phyloP scores from a whole-genome alignment of 1,284 basidiomycete genomes.

The Melampsora larici-populina region DNA sequence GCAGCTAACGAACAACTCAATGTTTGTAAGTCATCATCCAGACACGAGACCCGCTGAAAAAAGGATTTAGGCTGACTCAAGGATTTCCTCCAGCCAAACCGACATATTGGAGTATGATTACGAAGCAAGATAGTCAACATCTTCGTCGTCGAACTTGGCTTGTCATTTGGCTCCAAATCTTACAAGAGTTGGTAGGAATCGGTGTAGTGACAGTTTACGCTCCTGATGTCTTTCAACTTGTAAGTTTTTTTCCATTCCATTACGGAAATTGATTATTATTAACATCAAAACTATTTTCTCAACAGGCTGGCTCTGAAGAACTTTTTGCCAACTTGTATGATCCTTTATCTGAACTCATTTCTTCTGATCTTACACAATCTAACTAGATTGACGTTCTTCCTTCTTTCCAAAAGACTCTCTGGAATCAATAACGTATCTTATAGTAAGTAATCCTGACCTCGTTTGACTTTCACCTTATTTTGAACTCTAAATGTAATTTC shows the following conservation, averaged over 20 bases:
- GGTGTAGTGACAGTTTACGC: slow-evolving; percentile 48
- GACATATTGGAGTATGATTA: slow-evolving; percentile 48
- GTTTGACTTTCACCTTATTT: background rate
- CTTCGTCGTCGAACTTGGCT: slow-evolving; percentile 46
- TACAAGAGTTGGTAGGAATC: slow-evolving; percentile 52
- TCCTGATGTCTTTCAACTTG: slow-evolving; percentile 43
- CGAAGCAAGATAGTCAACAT: slow-evolving; percentile 45
- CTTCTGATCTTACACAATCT: background rate
- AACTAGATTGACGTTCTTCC: background rate
- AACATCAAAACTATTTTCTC: background rate
- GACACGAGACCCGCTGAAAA: background rate
- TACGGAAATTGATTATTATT: background rate
- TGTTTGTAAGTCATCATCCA: background rate
- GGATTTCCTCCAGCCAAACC: slow-evolving; percentile 20
- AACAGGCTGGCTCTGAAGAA: slow-evolving; percentile 49
- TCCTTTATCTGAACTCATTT: background rate
- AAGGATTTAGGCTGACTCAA: background rate
- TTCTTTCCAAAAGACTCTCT: slow-evolving; percentile 39
- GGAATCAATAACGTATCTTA: slow-evolving; percentile 52
- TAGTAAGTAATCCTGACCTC: slow-evolving; percentile 42
- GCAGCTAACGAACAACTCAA: slow-evolving; percentile 43
- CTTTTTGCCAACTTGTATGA: slow-evolving; percentile 50
- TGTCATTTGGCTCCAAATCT: slow-evolving; percentile 50
- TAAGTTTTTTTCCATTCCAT: slow-evolving; percentile 50
- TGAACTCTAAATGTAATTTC: background rate